phyloP scores from a whole-genome alignment of 2,329 filamentous ascomycete genomes.

The Sarocladium strictum region DNA sequence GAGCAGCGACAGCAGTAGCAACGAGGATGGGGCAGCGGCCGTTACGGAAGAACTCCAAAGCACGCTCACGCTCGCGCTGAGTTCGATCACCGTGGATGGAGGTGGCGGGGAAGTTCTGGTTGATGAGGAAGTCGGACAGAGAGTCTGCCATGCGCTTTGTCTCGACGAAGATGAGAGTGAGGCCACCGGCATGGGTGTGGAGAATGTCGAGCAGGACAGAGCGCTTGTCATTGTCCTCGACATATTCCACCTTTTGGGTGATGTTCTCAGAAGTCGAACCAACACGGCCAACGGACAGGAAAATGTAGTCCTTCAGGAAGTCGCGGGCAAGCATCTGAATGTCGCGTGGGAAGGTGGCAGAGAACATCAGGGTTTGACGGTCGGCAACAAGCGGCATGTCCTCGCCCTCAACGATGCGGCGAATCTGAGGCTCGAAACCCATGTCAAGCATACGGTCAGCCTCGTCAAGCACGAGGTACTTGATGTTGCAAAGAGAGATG shows the following conservation, averaged over 20 bases:
- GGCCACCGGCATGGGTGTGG: constrained; percentile 82
- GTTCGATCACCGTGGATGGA: constrained; percentile 98
- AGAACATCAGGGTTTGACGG: constrained; percentile 99
- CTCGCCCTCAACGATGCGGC: constrained; percentile 95
- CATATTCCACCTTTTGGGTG: constrained; percentile 96
- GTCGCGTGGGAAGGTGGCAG: constrained; percentile 96
- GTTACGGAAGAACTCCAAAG: constrained; percentile 94
- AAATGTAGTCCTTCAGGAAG: constrained; percentile 98
- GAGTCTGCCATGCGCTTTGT: constrained; percentile 99
- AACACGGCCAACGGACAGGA: constrained; percentile 96
- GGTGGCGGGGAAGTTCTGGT: constrained; percentile 96
- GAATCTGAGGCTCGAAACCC: constrained; percentile 99
- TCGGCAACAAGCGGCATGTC: constrained; percentile 83
- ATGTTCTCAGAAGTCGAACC: constrained; percentile 99
- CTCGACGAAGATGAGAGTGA: constrained; percentile 97
- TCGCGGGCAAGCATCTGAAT: constrained; percentile 99
- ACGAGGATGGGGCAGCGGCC: constrained; percentile 94
- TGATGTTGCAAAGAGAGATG: constrained; percentile 97
- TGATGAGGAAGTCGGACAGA: constrained; percentile 95
- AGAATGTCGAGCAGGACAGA: constrained; percentile 96
- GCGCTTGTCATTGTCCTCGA: constrained; percentile 95
- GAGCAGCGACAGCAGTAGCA: constrained; percentile 90
- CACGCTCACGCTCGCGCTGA: constrained; percentile 97
- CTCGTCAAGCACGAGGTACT: constrained; percentile 97
- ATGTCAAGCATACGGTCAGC: constrained; percentile 99